These are phyloP conservation scores for Colletotrichum cordylinicola DNA, from an alignment of 2,329 filamentous ascomycete genomes.

Conservation along the genomic window DNA sequence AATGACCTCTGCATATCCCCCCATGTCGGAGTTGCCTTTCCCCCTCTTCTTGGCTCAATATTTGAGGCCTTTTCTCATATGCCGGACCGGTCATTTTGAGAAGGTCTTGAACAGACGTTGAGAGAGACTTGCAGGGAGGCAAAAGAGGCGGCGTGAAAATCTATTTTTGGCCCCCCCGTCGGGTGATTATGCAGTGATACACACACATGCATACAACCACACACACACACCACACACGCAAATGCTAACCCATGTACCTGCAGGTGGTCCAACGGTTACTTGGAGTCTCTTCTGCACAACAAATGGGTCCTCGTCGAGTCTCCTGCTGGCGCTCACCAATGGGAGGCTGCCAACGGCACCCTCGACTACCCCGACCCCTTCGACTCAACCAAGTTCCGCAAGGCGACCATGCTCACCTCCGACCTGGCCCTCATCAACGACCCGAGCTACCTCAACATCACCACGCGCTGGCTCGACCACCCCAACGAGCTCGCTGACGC, in stretches of 20 bases:
- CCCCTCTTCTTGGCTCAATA: not conserved
- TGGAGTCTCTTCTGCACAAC: constrained; percentile 79
- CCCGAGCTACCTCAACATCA: constrained; percentile 77
- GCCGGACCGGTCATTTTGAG: not conserved
- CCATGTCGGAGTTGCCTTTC: not conserved
- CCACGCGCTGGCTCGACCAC: constrained; percentile 71
- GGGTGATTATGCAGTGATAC: constrained; percentile 19
- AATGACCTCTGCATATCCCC: not conserved
- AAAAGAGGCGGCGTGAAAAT: not conserved
- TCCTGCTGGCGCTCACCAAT: constrained; percentile 79
- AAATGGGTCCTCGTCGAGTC: constrained; percentile 81
- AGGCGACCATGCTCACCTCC: constrained; percentile 78
- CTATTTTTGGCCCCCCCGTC: constrained; percentile 8
- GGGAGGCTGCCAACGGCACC: constrained; percentile 73
- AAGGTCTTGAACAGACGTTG: not conserved
- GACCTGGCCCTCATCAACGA: constrained; percentile 77
- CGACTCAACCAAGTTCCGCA: constrained; percentile 74
- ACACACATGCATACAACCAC: not conserved
- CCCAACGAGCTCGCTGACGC: constrained; percentile 72
- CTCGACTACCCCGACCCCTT: constrained; percentile 74
- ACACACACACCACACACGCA: not conserved
- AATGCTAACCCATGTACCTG: constrained; percentile 15
- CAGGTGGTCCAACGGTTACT: constrained; percentile 73
- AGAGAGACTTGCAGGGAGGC: not conserved
- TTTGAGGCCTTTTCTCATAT: not conserved